A percentile compares a stretch with the other conserved stretches of the same genome.
Conservation (phyloP, 352 stramenopile species). For the Globisporangium lucens region DNA sequence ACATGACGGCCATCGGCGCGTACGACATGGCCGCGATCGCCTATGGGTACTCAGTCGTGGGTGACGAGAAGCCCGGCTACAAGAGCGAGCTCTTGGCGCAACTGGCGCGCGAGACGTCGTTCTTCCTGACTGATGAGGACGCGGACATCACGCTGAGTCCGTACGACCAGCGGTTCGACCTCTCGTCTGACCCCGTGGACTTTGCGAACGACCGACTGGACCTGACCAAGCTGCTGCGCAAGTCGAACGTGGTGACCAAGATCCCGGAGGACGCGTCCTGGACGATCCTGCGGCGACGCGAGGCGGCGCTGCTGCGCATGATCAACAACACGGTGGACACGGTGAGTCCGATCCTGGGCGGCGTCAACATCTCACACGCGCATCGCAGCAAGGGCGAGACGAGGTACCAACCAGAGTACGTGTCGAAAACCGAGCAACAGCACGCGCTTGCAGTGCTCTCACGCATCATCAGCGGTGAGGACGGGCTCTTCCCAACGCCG, state of each 20-base stretch:
- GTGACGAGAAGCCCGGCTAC: constrained; percentile 46
- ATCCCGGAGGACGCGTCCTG: constrained; percentile 54
- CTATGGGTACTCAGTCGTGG: constrained; percentile 71
- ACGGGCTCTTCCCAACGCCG: constrained; percentile 49
- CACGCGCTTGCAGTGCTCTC: constrained; percentile 37
- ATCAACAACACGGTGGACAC: constrained; percentile 37
- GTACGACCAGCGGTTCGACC: constrained; percentile 51
- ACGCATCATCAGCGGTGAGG: constrained; percentile 41
- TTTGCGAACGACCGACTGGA: constrained; percentile 51
- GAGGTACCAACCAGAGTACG: constrained; percentile 28
- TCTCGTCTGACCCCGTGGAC: constrained; percentile 56
- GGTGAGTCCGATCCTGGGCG: constrained; percentile 47
- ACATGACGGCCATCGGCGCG: constrained; percentile 56
- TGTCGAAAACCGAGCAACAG: constrained; percentile 35
- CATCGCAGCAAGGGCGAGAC: constrained; percentile 35
- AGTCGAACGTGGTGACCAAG: constrained; percentile 27
- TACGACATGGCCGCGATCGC: constrained; percentile 85
- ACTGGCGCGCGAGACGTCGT: constrained; percentile 37
- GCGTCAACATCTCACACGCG: constrained; percentile 58
- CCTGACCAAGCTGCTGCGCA: constrained; percentile 46
- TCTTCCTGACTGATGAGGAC: constrained; percentile 71
- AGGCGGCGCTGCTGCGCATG: constrained; percentile 36
- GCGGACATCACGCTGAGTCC: constrained; percentile 38
- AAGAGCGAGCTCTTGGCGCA: constrained; percentile 34
- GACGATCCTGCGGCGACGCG: constrained; percentile 49